phyloP scores from a whole-genome alignment of 2,329 filamentous ascomycete genomes.

The Pyrenochaeta sp. region DNA sequence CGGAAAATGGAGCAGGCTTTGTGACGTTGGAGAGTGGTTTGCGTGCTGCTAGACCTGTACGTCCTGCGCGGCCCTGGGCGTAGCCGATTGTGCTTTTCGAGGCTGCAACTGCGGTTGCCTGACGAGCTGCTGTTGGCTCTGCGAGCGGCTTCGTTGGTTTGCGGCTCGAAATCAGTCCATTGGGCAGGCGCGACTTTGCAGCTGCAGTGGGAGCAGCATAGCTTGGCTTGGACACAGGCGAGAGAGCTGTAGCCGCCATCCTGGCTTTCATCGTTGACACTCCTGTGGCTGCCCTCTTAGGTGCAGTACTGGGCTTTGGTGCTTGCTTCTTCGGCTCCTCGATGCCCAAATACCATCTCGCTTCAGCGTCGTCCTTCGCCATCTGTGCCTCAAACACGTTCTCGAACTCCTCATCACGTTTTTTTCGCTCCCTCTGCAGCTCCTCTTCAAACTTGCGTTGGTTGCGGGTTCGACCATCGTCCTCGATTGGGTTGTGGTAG shows the following conservation, averaged over 20 bases:
- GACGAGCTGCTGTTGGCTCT: conserved; percentile 63
- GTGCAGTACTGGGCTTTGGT: conserved; percentile 18
- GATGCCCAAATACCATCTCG: conserved; percentile 38
- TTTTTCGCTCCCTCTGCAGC: conserved; percentile 55
- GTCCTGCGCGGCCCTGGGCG: conserved; percentile 73
- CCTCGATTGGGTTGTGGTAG: conserved; percentile 67
- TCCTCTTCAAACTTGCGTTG: conserved; percentile 65
- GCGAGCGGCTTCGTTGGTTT: conserved; percentile 51
- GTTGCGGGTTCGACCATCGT: conserved; percentile 69
- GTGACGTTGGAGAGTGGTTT: conserved; percentile 49
- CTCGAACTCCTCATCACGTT: conserved; percentile 72
- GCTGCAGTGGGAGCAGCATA: conserved; percentile 52
- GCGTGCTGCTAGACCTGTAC: conserved; percentile 51
- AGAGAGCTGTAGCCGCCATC: conserved; percentile 55
- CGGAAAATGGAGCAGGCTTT: conserved; percentile 39
- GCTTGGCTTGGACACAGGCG: conserved; percentile 42
- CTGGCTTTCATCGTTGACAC: conserved; percentile 65
- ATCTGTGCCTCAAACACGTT: conserved; percentile 70
- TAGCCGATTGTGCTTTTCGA: conserved; percentile 88
- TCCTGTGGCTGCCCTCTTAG: conserved; percentile 39
- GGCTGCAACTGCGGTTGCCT: conserved; percentile 69
- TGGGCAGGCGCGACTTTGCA: conserved; percentile 50
- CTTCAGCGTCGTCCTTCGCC: conserved; percentile 61
- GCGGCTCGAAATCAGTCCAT: conserved; percentile 48
- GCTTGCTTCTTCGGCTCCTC: conserved; percentile 39